Base-by-base conservation (phyloP, 768 basidiomycete species). In the Tylopilus rubrobrunneus region DNA sequence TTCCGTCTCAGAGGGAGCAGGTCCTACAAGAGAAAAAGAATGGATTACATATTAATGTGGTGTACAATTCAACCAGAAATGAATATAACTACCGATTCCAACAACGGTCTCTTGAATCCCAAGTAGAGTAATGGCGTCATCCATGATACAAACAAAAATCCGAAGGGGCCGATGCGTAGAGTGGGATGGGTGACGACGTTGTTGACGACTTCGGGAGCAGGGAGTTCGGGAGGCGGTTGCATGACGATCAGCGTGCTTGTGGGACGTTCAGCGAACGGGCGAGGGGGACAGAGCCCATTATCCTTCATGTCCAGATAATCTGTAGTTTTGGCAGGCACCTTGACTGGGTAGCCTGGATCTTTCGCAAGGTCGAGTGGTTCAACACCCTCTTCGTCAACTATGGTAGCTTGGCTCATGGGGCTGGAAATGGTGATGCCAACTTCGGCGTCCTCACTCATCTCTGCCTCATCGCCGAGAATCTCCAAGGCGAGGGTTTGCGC, bases 41-140 rank as follows among this genome's bases (percentile, higher is more conserved):
- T 39, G 27, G 44, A 53, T 50, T 31, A 31, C 52, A 61, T 49
- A 47, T 61, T 45, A 62, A 65, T 43, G 36, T 34, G 52, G 56
- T 51, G 31, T 66, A 63, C 57, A 58, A 5, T 6, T 63, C 29
- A 66, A 14, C 64, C 59, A 57, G 57, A 63, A 56, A 39, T 19
- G 29, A 59, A 66, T 55, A 66, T 63, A 66, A 62, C 62, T 62
- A 66, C 65, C 65, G 65, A 62, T 66, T 66, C 62, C 59, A 66
- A 51, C 56, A 66, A 56, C n/a, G 65, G 65, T 31, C 65, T 57
- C 56, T 63, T 66, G 29, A 62, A 50, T 48, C 65, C 65, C 55
- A 66, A 51, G n/a, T 37, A 46, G 48, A 66, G 57, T 48, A 66
- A 51, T 8, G 65, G 65, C 15, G 65, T 63, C 56, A 66, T 59